phyloP scores from a whole-genome alignment of 192 early-diverging fungal genomes.

The Podila epigama region DNA sequence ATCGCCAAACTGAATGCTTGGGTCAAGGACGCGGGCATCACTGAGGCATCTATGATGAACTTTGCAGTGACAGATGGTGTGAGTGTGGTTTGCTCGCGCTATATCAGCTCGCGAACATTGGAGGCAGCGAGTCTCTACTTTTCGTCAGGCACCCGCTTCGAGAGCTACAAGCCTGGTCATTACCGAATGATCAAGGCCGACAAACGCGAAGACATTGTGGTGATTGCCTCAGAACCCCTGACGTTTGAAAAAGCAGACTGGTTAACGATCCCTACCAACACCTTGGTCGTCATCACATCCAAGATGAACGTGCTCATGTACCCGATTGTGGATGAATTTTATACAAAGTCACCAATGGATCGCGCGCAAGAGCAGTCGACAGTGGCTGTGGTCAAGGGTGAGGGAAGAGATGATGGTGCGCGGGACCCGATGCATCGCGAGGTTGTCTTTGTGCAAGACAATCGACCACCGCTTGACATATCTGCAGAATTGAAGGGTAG shows the following conservation, averaged over 20 bases:
- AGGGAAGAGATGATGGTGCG: conserved; percentile 36
- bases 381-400: conserved; percentile 41
- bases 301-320: conserved; percentile 77
- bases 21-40: conserved; percentile 69
- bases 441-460: conserved; percentile 44
- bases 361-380: conserved; percentile 14
- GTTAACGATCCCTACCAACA: conserved; percentile 81
- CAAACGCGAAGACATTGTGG: conserved; percentile 82
- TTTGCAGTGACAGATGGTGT: conserved; percentile 86
- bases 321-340: conserved; percentile 75
- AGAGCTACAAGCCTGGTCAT: conserved; percentile 67
- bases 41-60: conserved; percentile 75
- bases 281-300: conserved; percentile 76
- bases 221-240: conserved; percentile 81
- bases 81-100: conserved; percentile 77
- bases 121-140: conserved; percentile 82
- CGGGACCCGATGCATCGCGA: conserved; percentile 29
- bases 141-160: conserved; percentile 80
- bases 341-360: conserved; percentile 47
- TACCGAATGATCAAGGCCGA: conserved; percentile 76
- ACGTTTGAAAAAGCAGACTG: conserved; percentile 85
- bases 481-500: not conserved
- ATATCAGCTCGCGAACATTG: conserved; percentile 70
- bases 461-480: not conserved
- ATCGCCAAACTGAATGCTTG: conserved; percentile 77